These are phyloP conservation scores for Blastocladiella britannica DNA, from an alignment of 192 early-diverging fungal species.

Conservation along the genomic window DNA sequence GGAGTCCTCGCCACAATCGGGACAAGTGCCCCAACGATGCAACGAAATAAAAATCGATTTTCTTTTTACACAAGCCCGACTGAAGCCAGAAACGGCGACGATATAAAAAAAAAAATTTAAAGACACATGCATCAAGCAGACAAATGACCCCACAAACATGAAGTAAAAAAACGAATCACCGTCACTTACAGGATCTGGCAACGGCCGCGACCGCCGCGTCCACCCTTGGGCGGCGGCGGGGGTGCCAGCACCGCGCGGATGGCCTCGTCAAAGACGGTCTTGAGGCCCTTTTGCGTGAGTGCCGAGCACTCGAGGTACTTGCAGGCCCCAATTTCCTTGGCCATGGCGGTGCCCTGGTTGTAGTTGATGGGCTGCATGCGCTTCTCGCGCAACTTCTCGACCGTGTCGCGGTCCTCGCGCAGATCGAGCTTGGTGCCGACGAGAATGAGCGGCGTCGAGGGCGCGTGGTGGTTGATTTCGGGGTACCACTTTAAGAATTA, in stretches of 20 bases:
- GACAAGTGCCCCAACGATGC: no score
- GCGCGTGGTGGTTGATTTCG: slow-evolving; percentile 86
- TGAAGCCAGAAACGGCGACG: no score
- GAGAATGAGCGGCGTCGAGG: slow-evolving; percentile 74
- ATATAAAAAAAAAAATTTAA: no score
- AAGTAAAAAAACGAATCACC: no score
- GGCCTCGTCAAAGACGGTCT: slow-evolving; percentile 97
- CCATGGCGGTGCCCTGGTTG: slow-evolving; percentile 67
- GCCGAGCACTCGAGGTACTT: slow-evolving; percentile 96
- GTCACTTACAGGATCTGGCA: no score
- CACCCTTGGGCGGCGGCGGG: slow-evolving; percentile 33
- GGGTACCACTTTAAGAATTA: slow-evolving; percentile 58
- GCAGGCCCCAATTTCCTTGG: slow-evolving; percentile 70
- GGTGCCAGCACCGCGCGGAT: slow-evolving; percentile 81
- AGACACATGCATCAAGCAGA: no score
- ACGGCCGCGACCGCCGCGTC: no score
- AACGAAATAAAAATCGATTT: no score
- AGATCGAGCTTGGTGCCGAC: slow-evolving; percentile 96
- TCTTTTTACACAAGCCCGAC: no score
- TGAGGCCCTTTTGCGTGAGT: slow-evolving; percentile 88
- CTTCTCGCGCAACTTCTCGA: slow-evolving; percentile 71
- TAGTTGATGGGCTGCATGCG: slow-evolving; percentile 70
- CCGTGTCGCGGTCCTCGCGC: slow-evolving; percentile 78
- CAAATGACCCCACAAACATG: no score
- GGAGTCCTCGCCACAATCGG: no score